phyloP scores from a whole-genome alignment of 345 rosid genomes.

The Eucalyptus albens region DNA sequence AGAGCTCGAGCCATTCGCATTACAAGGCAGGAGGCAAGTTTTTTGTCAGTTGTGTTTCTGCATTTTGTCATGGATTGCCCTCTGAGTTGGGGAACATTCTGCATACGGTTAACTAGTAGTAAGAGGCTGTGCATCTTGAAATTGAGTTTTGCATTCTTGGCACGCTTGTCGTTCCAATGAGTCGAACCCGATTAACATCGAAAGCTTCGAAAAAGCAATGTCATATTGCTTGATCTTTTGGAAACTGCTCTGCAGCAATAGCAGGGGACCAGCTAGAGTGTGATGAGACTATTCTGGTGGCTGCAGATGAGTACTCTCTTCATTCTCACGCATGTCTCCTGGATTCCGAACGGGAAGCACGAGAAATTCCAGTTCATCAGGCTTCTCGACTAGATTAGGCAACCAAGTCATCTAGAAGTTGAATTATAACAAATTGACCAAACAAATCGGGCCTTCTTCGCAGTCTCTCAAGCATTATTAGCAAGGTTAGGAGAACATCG shows the following conservation, averaged over 20 bases:
- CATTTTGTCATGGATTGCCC: not conserved
- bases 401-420: not conserved
- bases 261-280: not conserved
- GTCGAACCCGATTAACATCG: not conserved
- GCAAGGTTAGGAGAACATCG: not conserved
- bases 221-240: not conserved
- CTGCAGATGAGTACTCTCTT: not conserved
- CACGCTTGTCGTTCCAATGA: not conserved
- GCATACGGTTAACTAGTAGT: not conserved
- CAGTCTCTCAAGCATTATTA: not conserved
- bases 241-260: not conserved
- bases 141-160: not conserved
- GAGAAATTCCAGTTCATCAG: not conserved
- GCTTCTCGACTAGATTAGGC: not conserved
- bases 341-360: not conserved
- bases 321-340: not conserved
- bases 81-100: not conserved
- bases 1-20: conserved; percentile 20
- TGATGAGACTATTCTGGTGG: not conserved
- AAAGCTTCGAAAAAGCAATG: not conserved
- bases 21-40: conserved; percentile 21
- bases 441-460: not conserved
- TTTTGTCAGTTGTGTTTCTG: not conserved
- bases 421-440: not conserved
- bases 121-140: not conserved